Conservation (phyloP, 129 eudicot species). For the Saussurea involucrata region DNA sequence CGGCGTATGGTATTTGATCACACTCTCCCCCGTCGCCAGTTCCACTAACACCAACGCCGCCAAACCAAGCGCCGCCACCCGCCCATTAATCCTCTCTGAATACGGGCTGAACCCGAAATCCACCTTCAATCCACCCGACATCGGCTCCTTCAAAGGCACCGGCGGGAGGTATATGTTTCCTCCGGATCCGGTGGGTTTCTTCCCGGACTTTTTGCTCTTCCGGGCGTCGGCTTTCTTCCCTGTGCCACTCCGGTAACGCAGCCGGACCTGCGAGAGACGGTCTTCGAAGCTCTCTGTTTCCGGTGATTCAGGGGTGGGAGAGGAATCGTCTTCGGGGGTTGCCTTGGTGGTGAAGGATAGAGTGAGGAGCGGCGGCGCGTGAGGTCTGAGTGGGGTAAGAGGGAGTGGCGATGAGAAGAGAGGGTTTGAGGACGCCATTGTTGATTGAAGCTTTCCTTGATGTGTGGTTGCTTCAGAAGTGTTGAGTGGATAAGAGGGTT, state of each 20-base stretch:
- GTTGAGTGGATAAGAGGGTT: background rate
- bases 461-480: slow-evolving; percentile 35
- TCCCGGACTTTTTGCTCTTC: slow-evolving; percentile 55
- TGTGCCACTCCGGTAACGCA: slow-evolving; percentile 64
- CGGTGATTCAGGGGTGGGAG: slow-evolving; percentile 24
- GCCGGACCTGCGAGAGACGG: slow-evolving; percentile 68
- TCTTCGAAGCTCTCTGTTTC: slow-evolving; percentile 59
- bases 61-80: slow-evolving; percentile 70
- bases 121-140: slow-evolving; percentile 72
- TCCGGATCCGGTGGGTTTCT: slow-evolving; percentile 38
- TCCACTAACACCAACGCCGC: slow-evolving; percentile 82
- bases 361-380: slow-evolving; percentile 30
- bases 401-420: slow-evolving; percentile 42
- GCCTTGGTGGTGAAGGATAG: slow-evolving; percentile 39
- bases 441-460: slow-evolving; percentile 6
- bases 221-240: slow-evolving; percentile 85
- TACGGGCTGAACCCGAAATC: slow-evolving; percentile 94
- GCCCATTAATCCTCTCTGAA: slow-evolving; percentile 83
- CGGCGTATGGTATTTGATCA: slow-evolving; percentile 70
- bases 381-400: slow-evolving; percentile 25
- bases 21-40: slow-evolving; percentile 79
- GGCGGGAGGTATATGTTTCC: slow-evolving; percentile 64
- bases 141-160: slow-evolving; percentile 73
- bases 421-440: slow-evolving; percentile 44
- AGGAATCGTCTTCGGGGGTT: slow-evolving; percentile 34